Base-by-base conservation (phyloP, 2,329 filamentous ascomycete genomes). In the Byssoonygena ceratinophila region DNA sequence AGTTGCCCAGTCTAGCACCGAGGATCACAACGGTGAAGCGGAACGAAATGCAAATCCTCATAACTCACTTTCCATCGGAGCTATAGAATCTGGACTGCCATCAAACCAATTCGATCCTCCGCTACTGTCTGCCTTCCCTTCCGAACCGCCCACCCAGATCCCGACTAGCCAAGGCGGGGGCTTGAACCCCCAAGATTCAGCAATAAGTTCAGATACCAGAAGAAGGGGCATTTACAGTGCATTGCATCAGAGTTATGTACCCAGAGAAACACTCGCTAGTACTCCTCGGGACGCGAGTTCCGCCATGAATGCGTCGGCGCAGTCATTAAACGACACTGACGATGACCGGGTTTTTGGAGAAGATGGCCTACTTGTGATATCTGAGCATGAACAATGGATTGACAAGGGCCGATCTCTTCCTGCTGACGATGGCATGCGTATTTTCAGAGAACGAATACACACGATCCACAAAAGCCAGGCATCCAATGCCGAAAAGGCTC, bases 341-440 rank as follows among this genome's bases (percentile, higher is more conserved):
- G 8, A 23, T 34, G 25, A 11, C 9, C 37, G n/a, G 16, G 8
- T 43, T 12, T 16, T 25, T 20, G 29, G 9, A 37, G 20, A 51
- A 2, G 27, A n/a, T 29, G 12, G 8, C 18, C 1, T 25, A n/a
- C 40, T 8, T 18, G 25, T 27, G 32, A 22, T 4, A 14, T n/a
- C 25, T 34, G 47, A 43, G 11, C 22, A 49, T 32, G 51, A 34
- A 11, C 18, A 16, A 20, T 39, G 37, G 51, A 29, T n/a, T 12
- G 45, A 53, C 6, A 53, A 44, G 14, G 36, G n/a, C 11, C 36
- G 23, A 6, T 54, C 63, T 14, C 65, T 88, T 37, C 85, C 86
- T 1, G 87, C 84, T 63, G 84, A 91, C 62, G 87, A 92, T 72
- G 87, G 87, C 41, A 90, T 87, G 83, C 74, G 77, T 16, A 68